Percentiles rank a stretch among this genome's conserved stretches.
These are phyloP conservation scores for Simmondsia chinensis DNA, from an alignment of 148 eudicot species.

Conservation along the genomic window DNA sequence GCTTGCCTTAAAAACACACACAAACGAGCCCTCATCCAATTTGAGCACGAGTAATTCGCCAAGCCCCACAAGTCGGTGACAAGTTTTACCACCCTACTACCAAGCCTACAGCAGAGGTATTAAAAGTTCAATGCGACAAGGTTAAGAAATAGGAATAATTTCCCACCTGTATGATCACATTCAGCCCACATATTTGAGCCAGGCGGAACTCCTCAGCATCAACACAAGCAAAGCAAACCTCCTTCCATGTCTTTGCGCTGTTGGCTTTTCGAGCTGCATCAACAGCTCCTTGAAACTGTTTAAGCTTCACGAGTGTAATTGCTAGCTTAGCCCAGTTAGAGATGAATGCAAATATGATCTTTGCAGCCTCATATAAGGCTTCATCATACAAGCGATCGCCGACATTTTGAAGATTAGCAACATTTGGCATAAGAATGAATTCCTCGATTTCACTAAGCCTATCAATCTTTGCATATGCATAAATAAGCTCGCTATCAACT, in stretches of 20 bases:
- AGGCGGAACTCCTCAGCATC: slow-evolving; percentile 97
- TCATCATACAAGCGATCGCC: slow-evolving; percentile 92
- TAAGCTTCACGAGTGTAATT: slow-evolving; percentile 66
- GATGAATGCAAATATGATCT: slow-evolving; percentile 84
- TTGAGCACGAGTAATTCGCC: too few relatives aligned
- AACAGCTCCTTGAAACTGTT: slow-evolving; percentile 95
- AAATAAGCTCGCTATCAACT: slow-evolving; percentile 96
- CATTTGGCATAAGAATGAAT: slow-evolving; percentile 93
- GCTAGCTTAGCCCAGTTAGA: slow-evolving; percentile 98
- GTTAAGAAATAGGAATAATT: background rate
- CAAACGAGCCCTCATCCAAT: too few relatives aligned
- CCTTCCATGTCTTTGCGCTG: slow-evolving; percentile 96
- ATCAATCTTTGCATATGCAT: slow-evolving; percentile 95
- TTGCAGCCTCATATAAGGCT: slow-evolving; percentile 90
- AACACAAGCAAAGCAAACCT: slow-evolving; percentile 97
- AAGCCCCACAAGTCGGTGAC: too few relatives aligned
- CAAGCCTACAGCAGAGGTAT: too few relatives aligned
- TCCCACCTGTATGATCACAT: slow-evolving; percentile 79
- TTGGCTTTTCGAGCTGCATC: slow-evolving; percentile 97
- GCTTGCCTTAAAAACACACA: too few relatives aligned
- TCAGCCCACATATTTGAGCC: slow-evolving; percentile 97
- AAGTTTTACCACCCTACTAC: too few relatives aligned
- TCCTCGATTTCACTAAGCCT: slow-evolving; percentile 89
- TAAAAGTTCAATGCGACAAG: too few relatives aligned
- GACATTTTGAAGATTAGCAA: slow-evolving; percentile 90